Percentiles rank a stretch among this genome's conserved stretches.
Conservation (phyloP, 2,329 filamentous ascomycete species). For the Pseudogymnoascus pannorum region DNA sequence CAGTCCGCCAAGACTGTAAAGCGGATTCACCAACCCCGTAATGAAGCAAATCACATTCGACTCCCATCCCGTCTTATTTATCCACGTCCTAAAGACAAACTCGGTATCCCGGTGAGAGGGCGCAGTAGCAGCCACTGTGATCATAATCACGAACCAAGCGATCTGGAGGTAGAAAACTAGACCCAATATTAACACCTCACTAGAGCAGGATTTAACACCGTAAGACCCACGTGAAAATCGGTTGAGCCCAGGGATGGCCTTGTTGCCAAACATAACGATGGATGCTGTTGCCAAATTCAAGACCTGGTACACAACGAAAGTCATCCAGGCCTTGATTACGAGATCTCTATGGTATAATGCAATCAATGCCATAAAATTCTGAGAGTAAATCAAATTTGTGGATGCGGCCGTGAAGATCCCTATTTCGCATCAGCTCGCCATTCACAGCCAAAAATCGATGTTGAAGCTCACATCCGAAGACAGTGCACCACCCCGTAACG, state of each 20-base stretch:
- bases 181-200: neutral
- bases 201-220: neutral
- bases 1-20: constrained; percentile 40
- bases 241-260: constrained; percentile 36
- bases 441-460: neutral
- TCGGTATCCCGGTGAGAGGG: constrained; percentile 37
- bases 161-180: constrained; percentile 39
- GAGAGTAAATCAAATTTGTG: constrained; percentile 33
- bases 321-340: constrained; percentile 40
- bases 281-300: constrained; percentile 37
- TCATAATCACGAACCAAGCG: constrained; percentile 40
- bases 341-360: constrained; percentile 35
- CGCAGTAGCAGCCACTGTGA: constrained; percentile 41
- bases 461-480: constrained; percentile 31
- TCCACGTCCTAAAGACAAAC: constrained; percentile 46
- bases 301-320: constrained; percentile 38
- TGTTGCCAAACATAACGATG: constrained; percentile 43
- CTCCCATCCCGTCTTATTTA: constrained; percentile 45
- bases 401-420: constrained; percentile 34
- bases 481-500: constrained; percentile 38
- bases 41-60: constrained; percentile 42
- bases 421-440: constrained; percentile 12
- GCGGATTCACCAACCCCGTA: constrained; percentile 41
- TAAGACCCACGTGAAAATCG: constrained; percentile 33
- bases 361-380: constrained; percentile 36